Base-by-base conservation (phyloP, 208 protist species). In the Leishmania turanica region DNA sequence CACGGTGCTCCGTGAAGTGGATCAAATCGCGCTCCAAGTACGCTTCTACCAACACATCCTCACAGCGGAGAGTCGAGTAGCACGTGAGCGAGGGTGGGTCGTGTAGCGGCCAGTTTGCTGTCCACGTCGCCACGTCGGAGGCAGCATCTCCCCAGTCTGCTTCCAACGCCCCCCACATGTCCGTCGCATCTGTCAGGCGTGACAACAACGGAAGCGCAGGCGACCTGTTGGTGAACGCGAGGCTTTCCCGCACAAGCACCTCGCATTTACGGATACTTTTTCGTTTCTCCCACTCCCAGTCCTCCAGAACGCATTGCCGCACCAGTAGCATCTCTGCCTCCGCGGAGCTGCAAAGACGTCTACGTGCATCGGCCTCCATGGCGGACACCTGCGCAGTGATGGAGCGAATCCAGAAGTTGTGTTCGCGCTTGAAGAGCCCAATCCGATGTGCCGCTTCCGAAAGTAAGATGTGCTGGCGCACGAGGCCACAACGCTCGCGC, bases 1-100 rank as follows among this genome's bases (percentile, higher is more conserved):
- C 82, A 9, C 56, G 45, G 49, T 86, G 71, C 74, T 86, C 82
- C 40, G 45, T 54, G 74, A 86, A 86, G 78, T 86, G 82, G 19
- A 86, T 47, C 21, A 56, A 49, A 53, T 86, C 82, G 58, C 82
- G 77, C 78, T 82, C 65, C 24, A 86, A 8, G 74, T 82, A 86
- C 15, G 82, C 82, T 17, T 82, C 82, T 15, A 72, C 40, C 31
- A 86, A 53, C 42, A 86, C 37, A 31, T 82, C 82, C 68, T 86
- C 82, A 58, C 78, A 86, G 72, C 73, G 66, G 24, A 66, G 60
- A 11, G 73, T 70, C 42, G 64, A 82, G 58, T 31, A 3, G 66
- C 56, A 66, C 24, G 54, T 49, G 0, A 79, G 73, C 27, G 72
- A 60, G 60, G 60, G 37, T 4, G 1, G 15, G n/a, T 34, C 47